Evolutionary conservation across 2,329 filamentous ascomycete genomes (phyloP), one percentile per base, ranked within the genome.

Genomic region (Penicillium vulpinum): DNA sequence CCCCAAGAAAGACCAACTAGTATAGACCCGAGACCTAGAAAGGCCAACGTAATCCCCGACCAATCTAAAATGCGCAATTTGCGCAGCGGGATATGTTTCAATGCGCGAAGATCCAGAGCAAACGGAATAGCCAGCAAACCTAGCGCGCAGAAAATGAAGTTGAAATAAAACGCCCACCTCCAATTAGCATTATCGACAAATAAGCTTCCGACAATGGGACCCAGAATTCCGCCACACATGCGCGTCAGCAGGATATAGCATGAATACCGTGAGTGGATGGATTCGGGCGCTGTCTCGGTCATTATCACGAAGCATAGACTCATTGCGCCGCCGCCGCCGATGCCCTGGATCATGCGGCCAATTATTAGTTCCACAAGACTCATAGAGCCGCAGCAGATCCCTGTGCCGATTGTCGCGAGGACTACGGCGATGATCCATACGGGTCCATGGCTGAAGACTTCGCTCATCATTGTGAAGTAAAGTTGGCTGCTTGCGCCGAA

Each of bases 371-470:
- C 69, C 0, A 62, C 58, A 8, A 80, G 68, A 31, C 65, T 72
- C 50, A 73, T 62, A 0, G 75, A 66, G 4, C 76, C 68, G 15
- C 73, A 72, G 58, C 77, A 80, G 13, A 81, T 66, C 3, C 79
- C 72, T 0, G 77, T 78, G 15, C 80, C 81, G 9, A 75, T 62
- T 1, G 77, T 80, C 62, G 81, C 80, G 60, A 81, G 68, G 2
- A 76, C 54, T 0, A 81, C 66, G 0, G 78, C 77, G 0, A 67
- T 56, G 11, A 81, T 69, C 43, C 81, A 73, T 47, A 79, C 68
- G 5, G 73, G 67, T 22, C 77, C 77, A 21, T 80, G 77, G 2
- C 80, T 81, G 55, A 84, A 81, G 2, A 72, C 61, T 16, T 71
- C 67, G 18, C 67, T 66, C 15, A 71, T 45, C 63, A 72, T 71